These are phyloP conservation scores for Saccharomycopsis microspora DNA, from an alignment of 805 yeast species.

Conservation along the genomic window DNA sequence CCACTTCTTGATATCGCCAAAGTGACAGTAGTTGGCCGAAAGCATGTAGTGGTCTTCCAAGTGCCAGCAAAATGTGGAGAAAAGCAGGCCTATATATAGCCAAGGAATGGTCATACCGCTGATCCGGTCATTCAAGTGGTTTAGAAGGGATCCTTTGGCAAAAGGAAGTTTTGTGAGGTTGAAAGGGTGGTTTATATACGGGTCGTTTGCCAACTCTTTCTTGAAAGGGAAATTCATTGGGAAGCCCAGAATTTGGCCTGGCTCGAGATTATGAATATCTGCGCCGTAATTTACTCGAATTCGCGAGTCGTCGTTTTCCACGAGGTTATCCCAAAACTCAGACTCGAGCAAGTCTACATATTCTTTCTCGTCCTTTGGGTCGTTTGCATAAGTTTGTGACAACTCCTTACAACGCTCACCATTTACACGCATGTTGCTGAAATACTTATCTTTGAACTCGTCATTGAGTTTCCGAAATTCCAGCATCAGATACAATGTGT, in stretches of 20 bases:
- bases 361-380: constrained; percentile 21
- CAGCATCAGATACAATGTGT: constrained; percentile 39
- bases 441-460: constrained; percentile 34
- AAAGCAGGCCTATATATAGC: constrained; percentile 83
- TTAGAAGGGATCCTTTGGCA: constrained; percentile 57
- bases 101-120: constrained; percentile 96
- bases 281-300: constrained; percentile 74
- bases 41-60: constrained; percentile 89
- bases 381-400: constrained; percentile 61
- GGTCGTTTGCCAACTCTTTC: constrained; percentile 19
- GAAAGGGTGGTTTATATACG: constrained; percentile 54
- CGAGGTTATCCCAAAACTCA: constrained; percentile 55
- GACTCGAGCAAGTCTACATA: constrained; percentile 32
- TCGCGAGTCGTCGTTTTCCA: constrained; percentile 27
- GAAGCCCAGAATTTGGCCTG: constrained; percentile 66
- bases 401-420: constrained; percentile 11
- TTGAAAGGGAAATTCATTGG: constrained; percentile 35
- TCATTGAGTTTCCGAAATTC: constrained; percentile 51
- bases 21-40: constrained; percentile 86
- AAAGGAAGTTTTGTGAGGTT: constrained; percentile 65
- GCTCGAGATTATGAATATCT: constrained; percentile 57
- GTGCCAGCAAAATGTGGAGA: constrained; percentile 95
- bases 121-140: constrained; percentile 51
- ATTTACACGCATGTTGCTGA: constrained; percentile 28
- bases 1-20: constrained; percentile 88